Evolutionary conservation across 2,329 filamentous ascomycete genomes (phyloP), one percentile per base, ranked within the genome.

Genomic region (Aspergillus pseudotamarii): DNA sequence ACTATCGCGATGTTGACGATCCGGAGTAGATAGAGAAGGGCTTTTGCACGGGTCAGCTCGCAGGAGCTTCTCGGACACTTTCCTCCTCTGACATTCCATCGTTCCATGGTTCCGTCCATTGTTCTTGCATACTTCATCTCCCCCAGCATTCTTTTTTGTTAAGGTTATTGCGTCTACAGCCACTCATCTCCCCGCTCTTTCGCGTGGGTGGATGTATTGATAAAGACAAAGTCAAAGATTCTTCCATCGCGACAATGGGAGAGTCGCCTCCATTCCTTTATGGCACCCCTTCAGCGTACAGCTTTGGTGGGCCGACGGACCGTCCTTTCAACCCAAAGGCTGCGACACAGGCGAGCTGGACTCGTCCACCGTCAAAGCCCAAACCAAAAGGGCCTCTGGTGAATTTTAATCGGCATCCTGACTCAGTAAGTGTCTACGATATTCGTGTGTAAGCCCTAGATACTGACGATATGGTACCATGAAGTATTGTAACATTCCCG

Each of bases 381-480:
- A 90, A 91, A 83, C 85, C 84, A 51, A 84, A 91, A 59, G 93
- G 93, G 0, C 93, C 93, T 14, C 80, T 96, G 67, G 80, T 97
- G 66, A 86, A 90, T 64, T 91, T 97, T 83, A 95, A 96, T 77
- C 85, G 87, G 62, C 94, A 97, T 77, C 93, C 94, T 1, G 93
- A 97, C 73, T 79, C 79, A 21, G 90, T 93, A 84, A 73, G 88
- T 63, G 14, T 45, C 26, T 23, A 32, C 30, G 26, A 21, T 43
- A 48, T 43, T 21, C 38, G 11, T n/a, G 6, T 6, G 30, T 26
- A 21, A 30, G 4, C 4, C 23, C 10, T 11, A 11, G n/a, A 21
- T 34, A 60, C 54, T 62, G 53, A 67, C 51, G 34, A 14, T 43
- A 48, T 28, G 48, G 34, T 59, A 58, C 56, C 62, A 23, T 61